Evolutionary conservation across 192 early-diverging fungal genomes (phyloP), one percentile per base, ranked within the genome.

Genomic region (Funneliformis mosseae): DNA sequence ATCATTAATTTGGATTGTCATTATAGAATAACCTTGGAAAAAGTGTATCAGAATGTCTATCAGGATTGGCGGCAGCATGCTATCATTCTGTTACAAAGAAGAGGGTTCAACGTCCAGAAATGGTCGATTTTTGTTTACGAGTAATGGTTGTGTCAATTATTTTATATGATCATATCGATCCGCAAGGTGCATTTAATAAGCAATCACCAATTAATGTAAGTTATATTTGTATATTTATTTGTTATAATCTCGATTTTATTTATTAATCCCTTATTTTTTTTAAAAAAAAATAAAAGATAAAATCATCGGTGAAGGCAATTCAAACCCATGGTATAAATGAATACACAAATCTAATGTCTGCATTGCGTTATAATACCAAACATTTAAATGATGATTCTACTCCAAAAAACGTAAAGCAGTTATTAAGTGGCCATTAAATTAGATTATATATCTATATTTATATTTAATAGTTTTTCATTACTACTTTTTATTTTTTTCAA

Each of bases 71-170:
- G 38, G 91, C 90, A 11, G 91, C 93, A 8, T 96, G 94, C 78
- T 94, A 93, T 82, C 89, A 94, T 76, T 89, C 92, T 45, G 92
- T 97, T 8, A 88, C 86, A 83, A 94, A 95, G 80, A 89, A 88
- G 62, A 89, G 89, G 84, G 77, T 81, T 80, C 92, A 87, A 79
- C 77, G 82, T 81, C 80, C 89, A 64, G 90, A 93, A 83, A 85
- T 88, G 78, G 88, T 87, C 76, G 89, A 92, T 71, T 96, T 96
- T 83, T 95, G 91, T 77, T 84, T 98, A 79, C 88, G 95, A 48
- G 94, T 96, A 60, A 93, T 97, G 91, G 94, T 95, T 43, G 92
- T 93, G 14, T 92, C 93, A 41, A 94, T 96, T 80, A 90, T 99
- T 38, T 83, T 98, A 61, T 97, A 97, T 78, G 97, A 99, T 85